phyloP scores from a whole-genome alignment of 225 moss, liverwort and hornwort genomes.

The Rhytidiadelphus loreus region DNA sequence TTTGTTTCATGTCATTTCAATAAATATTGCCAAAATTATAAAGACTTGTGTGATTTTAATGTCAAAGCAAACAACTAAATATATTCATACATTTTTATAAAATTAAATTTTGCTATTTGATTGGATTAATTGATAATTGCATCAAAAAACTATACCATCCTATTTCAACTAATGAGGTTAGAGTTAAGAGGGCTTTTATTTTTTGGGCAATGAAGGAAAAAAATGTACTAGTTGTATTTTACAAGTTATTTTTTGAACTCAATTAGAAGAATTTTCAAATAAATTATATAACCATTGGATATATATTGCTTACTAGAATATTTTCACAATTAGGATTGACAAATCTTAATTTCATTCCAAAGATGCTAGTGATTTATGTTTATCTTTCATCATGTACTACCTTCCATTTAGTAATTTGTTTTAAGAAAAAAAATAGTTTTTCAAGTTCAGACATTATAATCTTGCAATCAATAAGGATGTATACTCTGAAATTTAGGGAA shows the following conservation, averaged over 20 bases:
- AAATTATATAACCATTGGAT: neutral
- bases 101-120: too few relatives aligned
- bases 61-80: too few relatives aligned
- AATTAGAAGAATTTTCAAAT: neutral
- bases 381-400: neutral
- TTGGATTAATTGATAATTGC: too few relatives aligned
- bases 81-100: too few relatives aligned
- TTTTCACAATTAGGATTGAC: neutral
- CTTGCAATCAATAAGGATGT: neutral
- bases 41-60: too few relatives aligned
- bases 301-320: too few relatives aligned
- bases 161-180: too few relatives aligned
- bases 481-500: fast-evolving
- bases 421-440: neutral
- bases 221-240: neutral
- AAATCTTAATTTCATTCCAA: neutral
- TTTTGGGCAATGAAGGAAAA: too few relatives aligned
- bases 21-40: too few relatives aligned
- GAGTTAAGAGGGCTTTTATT: too few relatives aligned
- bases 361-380: neutral
- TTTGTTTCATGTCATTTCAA: too few relatives aligned
- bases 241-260: neutral
- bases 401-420: neutral
- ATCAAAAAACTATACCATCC: too few relatives aligned
- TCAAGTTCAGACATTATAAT: neutral